Percentiles rank a stretch among this genome's conserved stretches.
These are phyloP conservation scores for Phytopythium vexans DNA, from an alignment of 352 stramenopile genomes.

Conservation along the genomic window DNA sequence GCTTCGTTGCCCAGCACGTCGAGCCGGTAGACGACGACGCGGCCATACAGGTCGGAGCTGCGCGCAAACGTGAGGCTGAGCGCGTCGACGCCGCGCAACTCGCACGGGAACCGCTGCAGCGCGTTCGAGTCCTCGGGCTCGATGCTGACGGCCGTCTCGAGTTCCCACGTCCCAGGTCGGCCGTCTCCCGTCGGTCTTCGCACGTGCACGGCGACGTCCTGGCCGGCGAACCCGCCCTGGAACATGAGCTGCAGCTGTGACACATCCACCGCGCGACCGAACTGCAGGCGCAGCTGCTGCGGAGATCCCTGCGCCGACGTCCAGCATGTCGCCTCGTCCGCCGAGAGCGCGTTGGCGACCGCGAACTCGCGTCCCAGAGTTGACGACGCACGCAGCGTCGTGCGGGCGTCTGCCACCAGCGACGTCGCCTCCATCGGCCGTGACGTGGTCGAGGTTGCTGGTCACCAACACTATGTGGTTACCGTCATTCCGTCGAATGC, in stretches of 20 bases:
- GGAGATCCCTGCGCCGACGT: conserved; percentile 64
- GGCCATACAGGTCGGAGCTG: conserved; percentile 75
- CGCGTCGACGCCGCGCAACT: conserved; percentile 21
- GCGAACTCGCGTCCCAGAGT: conserved; percentile 71
- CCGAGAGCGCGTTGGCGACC: conserved; percentile 48
- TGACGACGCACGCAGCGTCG: conserved; percentile 61
- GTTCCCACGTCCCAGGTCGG: conserved; percentile 19
- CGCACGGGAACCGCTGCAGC: conserved; percentile 37
- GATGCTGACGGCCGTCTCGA: conserved; percentile 16
- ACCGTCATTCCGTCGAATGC: neutral
- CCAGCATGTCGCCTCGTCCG: conserved; percentile 56
- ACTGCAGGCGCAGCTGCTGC: conserved; percentile 60
- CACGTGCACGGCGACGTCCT: conserved; percentile 47
- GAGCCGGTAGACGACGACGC: conserved; percentile 61
- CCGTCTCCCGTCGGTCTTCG: conserved; percentile 1
- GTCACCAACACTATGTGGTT: neutral
- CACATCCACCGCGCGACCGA: conserved; percentile 49
- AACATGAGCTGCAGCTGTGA: conserved; percentile 56
- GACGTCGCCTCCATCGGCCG: conserved; percentile 7
- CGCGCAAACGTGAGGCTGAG: conserved; percentile 50
- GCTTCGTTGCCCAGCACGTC: conserved; percentile 27
- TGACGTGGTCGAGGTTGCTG: conserved; percentile 5
- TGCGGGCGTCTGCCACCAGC: conserved; percentile 33
- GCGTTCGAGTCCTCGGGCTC: conserved; percentile 54
- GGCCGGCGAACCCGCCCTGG: conserved; percentile 70